Conservation (phyloP, 768 basidiomycete genomes). For the Lactarius hatsudake region DNA sequence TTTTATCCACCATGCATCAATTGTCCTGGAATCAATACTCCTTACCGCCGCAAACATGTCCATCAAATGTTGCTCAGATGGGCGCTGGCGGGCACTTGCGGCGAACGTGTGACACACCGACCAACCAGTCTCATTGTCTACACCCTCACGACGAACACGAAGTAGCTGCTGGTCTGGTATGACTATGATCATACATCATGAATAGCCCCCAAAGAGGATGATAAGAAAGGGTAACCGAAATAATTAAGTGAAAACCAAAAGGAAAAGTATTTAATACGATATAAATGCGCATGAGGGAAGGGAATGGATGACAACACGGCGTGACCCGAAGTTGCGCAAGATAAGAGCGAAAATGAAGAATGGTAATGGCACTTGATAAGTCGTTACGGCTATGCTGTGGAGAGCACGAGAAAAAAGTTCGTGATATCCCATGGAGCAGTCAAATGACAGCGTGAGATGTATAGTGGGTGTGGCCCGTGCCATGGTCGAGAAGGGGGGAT, state of each 20-base stretch:
- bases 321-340: conserved; percentile 12
- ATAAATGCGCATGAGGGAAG: conserved; percentile 23
- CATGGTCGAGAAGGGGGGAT: neutral
- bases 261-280: conserved; percentile 11
- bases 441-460: conserved; percentile 21
- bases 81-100: neutral
- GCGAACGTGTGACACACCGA: neutral
- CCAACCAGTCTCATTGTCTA: conserved; percentile 23
- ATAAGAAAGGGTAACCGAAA: conserved; percentile 10
- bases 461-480: neutral
- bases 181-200: conserved; percentile 19
- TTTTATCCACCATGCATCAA: neutral
- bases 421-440: neutral
- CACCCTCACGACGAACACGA: conserved; percentile 24
- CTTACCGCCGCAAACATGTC: neutral
- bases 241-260: conserved; percentile 7
- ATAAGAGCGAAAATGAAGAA: neutral
- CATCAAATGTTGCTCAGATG: neutral
- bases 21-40: neutral
- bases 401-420: neutral
- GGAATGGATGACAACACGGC: neutral
- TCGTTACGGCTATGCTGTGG: conserved; percentile 7
- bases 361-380: conserved; percentile 1
- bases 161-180: conserved; percentile 7
- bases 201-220: conserved; percentile 35